phyloP scores from a whole-genome alignment of 495 filamentous ascomycete species.

The Podospora comata region DNA sequence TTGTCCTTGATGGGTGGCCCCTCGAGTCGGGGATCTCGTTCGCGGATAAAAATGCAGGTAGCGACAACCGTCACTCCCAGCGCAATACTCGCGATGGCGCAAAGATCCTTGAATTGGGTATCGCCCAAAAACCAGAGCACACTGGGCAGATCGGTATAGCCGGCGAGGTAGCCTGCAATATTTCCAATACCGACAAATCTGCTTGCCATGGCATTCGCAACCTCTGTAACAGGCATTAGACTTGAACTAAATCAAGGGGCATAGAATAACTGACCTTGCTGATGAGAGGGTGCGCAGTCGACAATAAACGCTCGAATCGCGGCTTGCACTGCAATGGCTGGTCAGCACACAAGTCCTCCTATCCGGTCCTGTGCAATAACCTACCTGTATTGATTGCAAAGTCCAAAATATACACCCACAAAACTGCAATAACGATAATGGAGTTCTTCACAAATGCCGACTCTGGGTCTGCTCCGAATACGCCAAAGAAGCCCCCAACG shows the following conservation, averaged over 20 bases:
- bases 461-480: constrained; percentile 67
- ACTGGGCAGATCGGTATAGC: constrained; percentile 71
- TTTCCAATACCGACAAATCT: constrained; percentile 79
- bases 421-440: constrained; percentile 69
- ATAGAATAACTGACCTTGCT: constrained; percentile 56
- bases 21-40: constrained; percentile 76
- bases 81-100: constrained; percentile 70
- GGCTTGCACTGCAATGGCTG: constrained; percentile 63
- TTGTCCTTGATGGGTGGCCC: constrained; percentile 54
- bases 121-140: constrained; percentile 72
- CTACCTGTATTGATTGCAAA: constrained; percentile 90
- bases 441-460: constrained; percentile 58
- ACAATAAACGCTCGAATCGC: constrained; percentile 87
- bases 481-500: constrained; percentile 61
- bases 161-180: constrained; percentile 79
- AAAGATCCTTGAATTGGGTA: constrained; percentile 86
- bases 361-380: constrained; percentile 14
- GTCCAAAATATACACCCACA: constrained; percentile 80
- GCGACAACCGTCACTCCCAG: constrained; percentile 63
- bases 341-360: constrained; percentile 9
- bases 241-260: not conserved
- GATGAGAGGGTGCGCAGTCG: constrained; percentile 82
- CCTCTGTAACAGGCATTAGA: constrained; percentile 39
- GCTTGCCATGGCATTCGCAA: constrained; percentile 84
- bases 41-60: constrained; percentile 62